Evolutionary conservation across 768 basidiomycete genomes (phyloP).

Genomic region (Lactarius pseudohatsudake): DNA sequence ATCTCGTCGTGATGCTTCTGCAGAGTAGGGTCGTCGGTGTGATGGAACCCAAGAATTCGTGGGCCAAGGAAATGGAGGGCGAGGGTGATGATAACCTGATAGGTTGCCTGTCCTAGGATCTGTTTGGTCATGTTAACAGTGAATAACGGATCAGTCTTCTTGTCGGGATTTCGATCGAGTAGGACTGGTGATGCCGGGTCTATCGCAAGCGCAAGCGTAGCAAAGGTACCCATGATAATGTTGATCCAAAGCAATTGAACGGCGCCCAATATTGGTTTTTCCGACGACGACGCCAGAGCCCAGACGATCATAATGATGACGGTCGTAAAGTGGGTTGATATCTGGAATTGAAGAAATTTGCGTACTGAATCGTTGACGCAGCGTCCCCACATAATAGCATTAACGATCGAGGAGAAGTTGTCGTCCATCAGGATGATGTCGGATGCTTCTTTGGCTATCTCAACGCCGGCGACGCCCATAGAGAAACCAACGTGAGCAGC

Average conservation of each 20-base stretch:
- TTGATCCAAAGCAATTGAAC: conserved; percentile 99
- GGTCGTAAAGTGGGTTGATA: conserved; percentile 92
- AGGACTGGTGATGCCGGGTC: conserved; percentile 84
- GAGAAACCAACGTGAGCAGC: conserved; percentile 96
- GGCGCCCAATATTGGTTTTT: conserved; percentile 86
- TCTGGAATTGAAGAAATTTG: conserved; percentile 96
- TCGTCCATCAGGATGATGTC: conserved; percentile 99
- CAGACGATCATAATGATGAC: conserved; percentile 92
- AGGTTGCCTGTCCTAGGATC: conserved; percentile 85
- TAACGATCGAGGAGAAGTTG: conserved; percentile 93
- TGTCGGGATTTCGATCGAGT: conserved; percentile 88
- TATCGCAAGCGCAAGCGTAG: conserved; percentile 94
- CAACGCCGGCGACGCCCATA: conserved; percentile 95
- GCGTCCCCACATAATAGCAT: conserved; percentile 98
- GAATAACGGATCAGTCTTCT: conserved; percentile 85
- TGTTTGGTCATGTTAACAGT: conserved; percentile 95
- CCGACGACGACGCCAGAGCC: conserved; percentile 73
- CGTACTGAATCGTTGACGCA: conserved; percentile 97
- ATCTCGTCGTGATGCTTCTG: conserved; percentile 44
- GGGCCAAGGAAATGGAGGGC: conserved; percentile 86
- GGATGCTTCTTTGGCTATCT: conserved; percentile 98
- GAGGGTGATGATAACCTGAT: conserved; percentile 80
- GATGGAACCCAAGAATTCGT: conserved; percentile 61
- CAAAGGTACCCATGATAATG: conserved; percentile 98
- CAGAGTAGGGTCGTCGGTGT: conserved; percentile 34